phyloP scores from a whole-genome alignment of 2,329 filamentous ascomycete species.

The Ophiostoma sp. region DNA sequence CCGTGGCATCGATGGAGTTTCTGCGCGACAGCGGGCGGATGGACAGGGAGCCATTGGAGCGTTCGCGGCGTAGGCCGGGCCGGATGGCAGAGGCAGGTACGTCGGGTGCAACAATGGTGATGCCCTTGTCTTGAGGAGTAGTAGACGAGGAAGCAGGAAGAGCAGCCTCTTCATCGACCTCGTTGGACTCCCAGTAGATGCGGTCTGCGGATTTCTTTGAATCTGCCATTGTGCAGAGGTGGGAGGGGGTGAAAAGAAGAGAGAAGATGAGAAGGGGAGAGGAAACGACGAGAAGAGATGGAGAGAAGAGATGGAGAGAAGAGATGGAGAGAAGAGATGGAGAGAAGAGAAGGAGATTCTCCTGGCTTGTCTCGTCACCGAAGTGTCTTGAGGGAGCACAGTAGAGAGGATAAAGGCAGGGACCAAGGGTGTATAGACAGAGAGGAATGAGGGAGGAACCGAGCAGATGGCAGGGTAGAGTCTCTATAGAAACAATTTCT shows the following conservation, averaged over 20 bases:
- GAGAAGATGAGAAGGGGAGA: neutral
- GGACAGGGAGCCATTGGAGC: slow-evolving; percentile 23
- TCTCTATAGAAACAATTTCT: neutral
- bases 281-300: neutral
- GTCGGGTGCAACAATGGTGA: neutral
- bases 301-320: neutral
- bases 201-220: slow-evolving; percentile 16
- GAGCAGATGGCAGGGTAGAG: neutral
- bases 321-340: neutral
- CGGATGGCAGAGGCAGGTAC: neutral
- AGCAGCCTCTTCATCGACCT: slow-evolving; percentile 21
- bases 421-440: neutral
- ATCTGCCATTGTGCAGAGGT: slow-evolving; percentile 14
- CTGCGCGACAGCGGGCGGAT: slow-evolving; percentile 26
- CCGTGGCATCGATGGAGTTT: slow-evolving; percentile 38
- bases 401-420: neutral
- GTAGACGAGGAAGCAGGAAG: neutral
- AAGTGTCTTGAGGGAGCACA: neutral
- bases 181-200: slow-evolving; percentile 19
- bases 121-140: neutral
- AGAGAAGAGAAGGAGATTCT: neutral
- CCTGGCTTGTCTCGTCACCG: neutral
- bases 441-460: neutral
- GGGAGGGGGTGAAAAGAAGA: neutral
- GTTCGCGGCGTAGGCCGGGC: slow-evolving; percentile 17